Conservation (phyloP, 2,329 filamentous ascomycete species). For the Cryphonectria japonica region DNA sequence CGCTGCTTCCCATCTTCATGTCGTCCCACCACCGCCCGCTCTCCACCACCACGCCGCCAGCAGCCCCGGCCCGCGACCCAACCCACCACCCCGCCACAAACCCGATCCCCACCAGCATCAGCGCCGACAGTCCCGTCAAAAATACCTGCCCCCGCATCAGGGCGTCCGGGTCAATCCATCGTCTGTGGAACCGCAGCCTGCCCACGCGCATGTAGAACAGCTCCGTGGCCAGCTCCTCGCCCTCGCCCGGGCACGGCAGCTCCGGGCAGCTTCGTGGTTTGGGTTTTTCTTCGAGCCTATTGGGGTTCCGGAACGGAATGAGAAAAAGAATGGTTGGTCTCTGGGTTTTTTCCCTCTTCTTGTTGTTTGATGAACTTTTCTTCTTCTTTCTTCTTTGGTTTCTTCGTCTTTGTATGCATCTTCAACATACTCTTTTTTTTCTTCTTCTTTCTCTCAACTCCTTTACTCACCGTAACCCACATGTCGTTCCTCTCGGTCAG, state of each 20-base stretch:
- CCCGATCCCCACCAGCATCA: conserved; percentile 11
- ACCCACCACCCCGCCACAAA: conserved; percentile 19
- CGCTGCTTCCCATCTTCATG: background rate
- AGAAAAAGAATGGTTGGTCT: background rate
- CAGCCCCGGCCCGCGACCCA: conserved; percentile 12
- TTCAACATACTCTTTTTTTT: background rate
- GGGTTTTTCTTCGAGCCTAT: conserved; percentile 37
- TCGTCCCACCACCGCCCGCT: background rate
- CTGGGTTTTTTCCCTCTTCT: background rate
- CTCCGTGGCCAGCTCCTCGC: conserved; percentile 34
- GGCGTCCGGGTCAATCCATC: conserved; percentile 38
- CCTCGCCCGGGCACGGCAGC: conserved; percentile 31
- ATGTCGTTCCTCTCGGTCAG: conserved; percentile 13
- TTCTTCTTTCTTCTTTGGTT: no score
- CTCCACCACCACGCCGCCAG: background rate
- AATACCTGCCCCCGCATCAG: conserved; percentile 25
- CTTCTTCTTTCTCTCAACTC: background rate
- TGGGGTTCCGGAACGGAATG: background rate
- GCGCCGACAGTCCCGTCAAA: conserved; percentile 21
- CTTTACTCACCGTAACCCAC: background rate
- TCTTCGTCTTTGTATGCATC: background rate
- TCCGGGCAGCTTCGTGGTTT: conserved; percentile 33
- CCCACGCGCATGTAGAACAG: conserved; percentile 42
- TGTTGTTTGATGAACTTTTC: no score
- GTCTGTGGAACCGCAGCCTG: conserved; percentile 36